These are phyloP conservation scores for Malassezia psittaci DNA, from an alignment of 1,284 basidiomycete genomes.

Conservation along the genomic window DNA sequence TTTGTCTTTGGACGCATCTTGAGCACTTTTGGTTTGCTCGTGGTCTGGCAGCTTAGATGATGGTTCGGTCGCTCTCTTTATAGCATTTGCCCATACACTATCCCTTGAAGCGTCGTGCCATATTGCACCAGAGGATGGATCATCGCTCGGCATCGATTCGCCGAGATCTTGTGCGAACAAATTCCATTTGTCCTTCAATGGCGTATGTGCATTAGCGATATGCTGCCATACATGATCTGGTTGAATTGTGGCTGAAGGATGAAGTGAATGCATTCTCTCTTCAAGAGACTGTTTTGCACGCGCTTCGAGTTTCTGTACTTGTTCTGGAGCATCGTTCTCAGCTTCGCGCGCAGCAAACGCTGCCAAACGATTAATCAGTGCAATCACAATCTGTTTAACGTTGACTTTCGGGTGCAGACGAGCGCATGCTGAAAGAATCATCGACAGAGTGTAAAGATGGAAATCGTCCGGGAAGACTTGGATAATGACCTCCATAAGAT, in stretches of 20 bases:
- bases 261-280: constrained; percentile 32
- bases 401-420: constrained; percentile 46
- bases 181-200: constrained; percentile 4
- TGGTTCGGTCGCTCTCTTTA: constrained; percentile 6
- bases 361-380: constrained; percentile 44
- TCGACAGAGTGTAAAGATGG: constrained; percentile 41
- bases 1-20: no score
- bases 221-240: constrained; percentile 37
- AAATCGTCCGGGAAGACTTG: constrained; percentile 48
- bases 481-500: constrained; percentile 48
- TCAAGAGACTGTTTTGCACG: constrained; percentile 22
- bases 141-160: constrained; percentile 4
- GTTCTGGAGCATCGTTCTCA: constrained; percentile 43
- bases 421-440: constrained; percentile 44
- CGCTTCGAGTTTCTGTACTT: constrained; percentile 41
- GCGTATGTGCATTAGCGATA: constrained; percentile 22
- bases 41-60: constrained; percentile 11
- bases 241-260: constrained; percentile 26
- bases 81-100: constrained; percentile 19
- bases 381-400: constrained; percentile 47
- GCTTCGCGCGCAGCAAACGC: constrained; percentile 45
- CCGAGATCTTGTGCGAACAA: constrained; percentile 8
- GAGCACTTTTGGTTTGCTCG: background rate
- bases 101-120: constrained; percentile 10
- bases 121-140: background rate